Percentiles rank a stretch among this genome's conserved stretches.
These are phyloP conservation scores for Solanum sitiens DNA, from an alignment of 257 asterid genomes.

Conservation along the genomic window DNA sequence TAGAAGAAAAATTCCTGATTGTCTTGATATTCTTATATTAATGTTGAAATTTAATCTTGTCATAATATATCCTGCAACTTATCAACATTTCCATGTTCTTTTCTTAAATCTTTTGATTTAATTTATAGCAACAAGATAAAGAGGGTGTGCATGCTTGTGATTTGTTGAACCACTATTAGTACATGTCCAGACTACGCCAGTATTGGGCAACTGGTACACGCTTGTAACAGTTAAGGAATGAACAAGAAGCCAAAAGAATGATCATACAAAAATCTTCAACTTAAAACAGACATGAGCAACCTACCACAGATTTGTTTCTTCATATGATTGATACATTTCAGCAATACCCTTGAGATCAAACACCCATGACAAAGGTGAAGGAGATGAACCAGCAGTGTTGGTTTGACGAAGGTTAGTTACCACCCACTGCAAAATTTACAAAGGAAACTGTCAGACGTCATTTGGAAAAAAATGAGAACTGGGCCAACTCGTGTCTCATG, in stretches of 20 bases:
- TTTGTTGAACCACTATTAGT: not conserved
- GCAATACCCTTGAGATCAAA: constrained; percentile 80
- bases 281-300: not conserved
- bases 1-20: not conserved
- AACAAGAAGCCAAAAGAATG: not conserved
- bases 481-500: not conserved
- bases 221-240: not conserved
- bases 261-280: not conserved
- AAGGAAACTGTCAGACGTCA: not conserved
- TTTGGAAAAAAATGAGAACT: not conserved
- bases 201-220: not conserved
- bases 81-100: not conserved
- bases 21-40: not conserved
- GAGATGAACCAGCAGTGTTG: constrained; percentile 39
- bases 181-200: not conserved
- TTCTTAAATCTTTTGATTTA: not conserved
- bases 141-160: not conserved
- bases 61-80: not conserved
- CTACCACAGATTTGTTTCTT: constrained; percentile 82
- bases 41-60: not conserved
- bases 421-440: constrained; percentile 63
- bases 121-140: not conserved
- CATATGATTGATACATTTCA: constrained; percentile 91
- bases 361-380: constrained; percentile 63
- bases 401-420: constrained; percentile 70